Conservation (phyloP, 805 yeast species). For the Candida railenensis region DNA sequence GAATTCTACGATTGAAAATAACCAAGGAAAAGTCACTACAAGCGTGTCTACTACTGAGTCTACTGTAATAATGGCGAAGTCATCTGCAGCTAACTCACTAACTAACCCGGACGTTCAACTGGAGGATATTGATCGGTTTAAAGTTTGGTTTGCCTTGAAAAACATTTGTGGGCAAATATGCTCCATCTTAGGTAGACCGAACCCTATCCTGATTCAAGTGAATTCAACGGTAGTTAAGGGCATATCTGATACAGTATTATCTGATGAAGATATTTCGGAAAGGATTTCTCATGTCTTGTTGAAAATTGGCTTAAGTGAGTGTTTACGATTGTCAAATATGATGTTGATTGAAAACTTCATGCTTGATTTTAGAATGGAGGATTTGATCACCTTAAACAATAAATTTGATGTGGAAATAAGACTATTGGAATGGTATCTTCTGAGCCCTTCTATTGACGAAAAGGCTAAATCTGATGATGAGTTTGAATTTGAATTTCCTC, state of each 20-base stretch:
- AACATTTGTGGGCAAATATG: conserved; percentile 49
- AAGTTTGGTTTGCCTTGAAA: conserved; percentile 52
- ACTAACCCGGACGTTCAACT: conserved; percentile 31
- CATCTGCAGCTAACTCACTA: conserved; percentile 2
- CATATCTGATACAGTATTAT: conserved; percentile 13
- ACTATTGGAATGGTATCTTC: conserved; percentile 25
- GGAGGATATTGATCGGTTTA: conserved; percentile 33
- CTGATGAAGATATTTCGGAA: conserved; percentile 15
- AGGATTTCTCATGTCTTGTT: conserved; percentile 29
- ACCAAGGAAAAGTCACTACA: conserved; percentile 4
- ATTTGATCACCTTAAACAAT: conserved; percentile 38
- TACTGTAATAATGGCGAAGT: not conserved
- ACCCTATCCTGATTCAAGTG: conserved; percentile 48
- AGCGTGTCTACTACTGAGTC: not conserved
- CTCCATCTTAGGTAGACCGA: conserved; percentile 53
- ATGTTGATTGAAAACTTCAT: conserved; percentile 52
- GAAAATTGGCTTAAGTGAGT: conserved; percentile 50
- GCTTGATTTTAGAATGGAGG: conserved; percentile 42
- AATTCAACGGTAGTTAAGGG: conserved; percentile 26
- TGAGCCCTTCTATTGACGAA: conserved; percentile 10
- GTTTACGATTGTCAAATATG: conserved; percentile 47
- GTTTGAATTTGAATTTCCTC: conserved; percentile 15
- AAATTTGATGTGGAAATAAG: conserved; percentile 43
- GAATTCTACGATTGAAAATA: not conserved
- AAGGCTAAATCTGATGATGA: conserved; percentile 15